phyloP scores from a whole-genome alignment of 352 stramenopile genomes.

The Phytopythium vexans region DNA sequence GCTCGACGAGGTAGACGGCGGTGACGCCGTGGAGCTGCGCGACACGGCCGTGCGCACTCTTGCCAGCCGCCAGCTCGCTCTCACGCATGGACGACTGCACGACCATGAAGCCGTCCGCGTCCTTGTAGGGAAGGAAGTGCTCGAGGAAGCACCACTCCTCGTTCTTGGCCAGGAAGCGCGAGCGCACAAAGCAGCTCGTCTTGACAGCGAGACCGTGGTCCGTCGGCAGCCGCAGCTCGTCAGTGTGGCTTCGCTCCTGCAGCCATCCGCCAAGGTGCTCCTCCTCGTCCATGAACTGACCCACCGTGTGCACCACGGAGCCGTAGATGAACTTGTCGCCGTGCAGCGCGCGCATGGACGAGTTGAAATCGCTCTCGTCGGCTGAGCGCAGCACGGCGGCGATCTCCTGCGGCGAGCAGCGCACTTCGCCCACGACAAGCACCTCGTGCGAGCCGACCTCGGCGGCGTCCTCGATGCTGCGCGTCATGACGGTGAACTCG shows the following conservation, averaged over 20 bases:
- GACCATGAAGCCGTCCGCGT: conserved; percentile 24
- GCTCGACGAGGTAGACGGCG: conserved; percentile 28
- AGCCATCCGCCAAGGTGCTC: not conserved
- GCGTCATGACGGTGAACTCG: conserved; percentile 24
- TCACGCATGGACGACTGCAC: conserved; percentile 22
- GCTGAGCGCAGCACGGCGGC: conserved; percentile 14
- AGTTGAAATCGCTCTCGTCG: conserved; percentile 30
- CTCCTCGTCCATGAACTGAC: conserved; percentile 4
- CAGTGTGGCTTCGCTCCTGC: not conserved
- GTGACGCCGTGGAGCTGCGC: conserved; percentile 38
- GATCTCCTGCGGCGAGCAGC: conserved; percentile 26
- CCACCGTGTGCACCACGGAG: conserved; percentile 31
- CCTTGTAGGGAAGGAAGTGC: conserved; percentile 24
- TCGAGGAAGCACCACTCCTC: conserved; percentile 56
- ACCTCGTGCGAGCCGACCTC: conserved; percentile 16
- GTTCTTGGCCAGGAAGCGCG: conserved; percentile 27
- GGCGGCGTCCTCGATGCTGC: conserved; percentile 10
- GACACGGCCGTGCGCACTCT: conserved; percentile 20
- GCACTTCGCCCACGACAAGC: conserved; percentile 19
- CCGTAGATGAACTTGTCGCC: conserved; percentile 46
- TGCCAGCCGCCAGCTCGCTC: conserved; percentile 26
- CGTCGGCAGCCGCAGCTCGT: not conserved
- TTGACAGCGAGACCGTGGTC: conserved; percentile 23
- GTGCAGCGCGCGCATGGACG: conserved; percentile 34
- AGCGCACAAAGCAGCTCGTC: conserved; percentile 38